phyloP scores from a whole-genome alignment of 768 basidiomycete species.

The Mycena filopes region DNA sequence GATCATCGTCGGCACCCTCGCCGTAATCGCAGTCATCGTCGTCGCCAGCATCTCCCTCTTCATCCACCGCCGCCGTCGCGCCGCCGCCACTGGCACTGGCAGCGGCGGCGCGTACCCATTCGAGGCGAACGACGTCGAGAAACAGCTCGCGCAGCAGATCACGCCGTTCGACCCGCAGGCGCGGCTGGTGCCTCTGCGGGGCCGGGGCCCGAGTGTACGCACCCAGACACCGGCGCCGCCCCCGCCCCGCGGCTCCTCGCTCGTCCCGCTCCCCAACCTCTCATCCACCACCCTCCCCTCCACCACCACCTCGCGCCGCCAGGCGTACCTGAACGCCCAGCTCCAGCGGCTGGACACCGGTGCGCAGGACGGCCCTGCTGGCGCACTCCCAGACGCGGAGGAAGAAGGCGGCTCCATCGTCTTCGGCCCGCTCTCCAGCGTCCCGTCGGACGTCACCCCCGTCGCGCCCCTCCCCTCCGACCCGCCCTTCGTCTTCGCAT shows the following conservation, averaged over 20 bases:
- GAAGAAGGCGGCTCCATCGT: conserved; percentile 16
- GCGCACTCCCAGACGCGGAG: too few relatives aligned
- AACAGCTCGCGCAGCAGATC: conserved; percentile 21
- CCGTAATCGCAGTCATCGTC: conserved; percentile 22
- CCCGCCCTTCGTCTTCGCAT: too few relatives aligned
- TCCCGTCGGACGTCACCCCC: conserved; percentile 19
- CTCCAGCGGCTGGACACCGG: conserved; percentile 16
- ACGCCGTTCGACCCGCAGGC: conserved; percentile 16
- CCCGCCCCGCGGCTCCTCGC: neutral
- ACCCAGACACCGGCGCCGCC: too few relatives aligned
- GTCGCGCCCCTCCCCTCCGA: too few relatives aligned
- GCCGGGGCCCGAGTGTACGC: too few relatives aligned
- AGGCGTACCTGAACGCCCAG: conserved; percentile 26
- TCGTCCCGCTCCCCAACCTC: neutral
- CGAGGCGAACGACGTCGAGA: conserved; percentile 18
- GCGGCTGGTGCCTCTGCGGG: neutral
- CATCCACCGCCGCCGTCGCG: conserved; percentile 24
- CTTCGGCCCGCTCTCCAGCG: conserved; percentile 25
- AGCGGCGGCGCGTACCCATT: conserved; percentile 8
- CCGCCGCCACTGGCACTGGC: neutral
- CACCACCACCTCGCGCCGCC: conserved; percentile 8
- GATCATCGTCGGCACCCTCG: conserved; percentile 27
- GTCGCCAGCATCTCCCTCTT: conserved; percentile 20
- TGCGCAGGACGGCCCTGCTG: neutral
- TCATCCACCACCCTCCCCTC: neutral